A percentile compares a stretch with the other conserved stretches of the same genome.
phyloP scores from a whole-genome alignment of 306 rosid genomes.

The Benincasa hispida region DNA sequence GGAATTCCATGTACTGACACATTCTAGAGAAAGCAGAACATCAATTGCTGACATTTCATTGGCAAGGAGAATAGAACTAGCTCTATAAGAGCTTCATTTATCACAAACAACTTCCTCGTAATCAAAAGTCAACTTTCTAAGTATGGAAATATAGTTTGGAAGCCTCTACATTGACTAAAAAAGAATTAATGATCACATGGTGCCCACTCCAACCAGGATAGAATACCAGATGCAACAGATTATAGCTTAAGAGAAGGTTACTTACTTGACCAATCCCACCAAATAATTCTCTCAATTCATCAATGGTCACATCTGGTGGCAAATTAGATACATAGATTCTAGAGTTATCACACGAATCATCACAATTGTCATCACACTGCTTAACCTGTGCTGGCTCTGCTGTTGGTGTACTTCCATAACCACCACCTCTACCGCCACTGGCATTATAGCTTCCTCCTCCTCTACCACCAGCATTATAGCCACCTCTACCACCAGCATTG shows the following conservation, averaged over 20 bases:
- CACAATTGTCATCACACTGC: conserved; percentile 91
- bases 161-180: not conserved
- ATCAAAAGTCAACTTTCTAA: not conserved
- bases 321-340: conserved; percentile 94
- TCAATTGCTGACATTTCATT: not conserved
- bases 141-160: not conserved
- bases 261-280: conserved; percentile 99
- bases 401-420: conserved; percentile 43
- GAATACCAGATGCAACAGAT: conserved; percentile 1
- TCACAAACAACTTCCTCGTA: not conserved
- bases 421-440: conserved; percentile 52
- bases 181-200: not conserved
- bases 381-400: conserved; percentile 68
- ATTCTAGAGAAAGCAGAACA: not conserved
- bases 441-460: conserved; percentile 35
- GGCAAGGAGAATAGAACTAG: not conserved
- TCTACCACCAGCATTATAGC: conserved; percentile 13
- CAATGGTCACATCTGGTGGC: conserved; percentile 83
- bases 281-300: conserved; percentile 81
- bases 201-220: not conserved
- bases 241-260: conserved; percentile 14
- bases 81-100: not conserved
- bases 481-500: conserved; percentile 51
- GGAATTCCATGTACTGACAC: not conserved
- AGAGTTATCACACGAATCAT: conserved; percentile 79